Evolutionary conservation across 2,329 filamentous ascomycete genomes (phyloP), one percentile per base, ranked within the genome.

Genomic region (Phialophora macrospora): DNA sequence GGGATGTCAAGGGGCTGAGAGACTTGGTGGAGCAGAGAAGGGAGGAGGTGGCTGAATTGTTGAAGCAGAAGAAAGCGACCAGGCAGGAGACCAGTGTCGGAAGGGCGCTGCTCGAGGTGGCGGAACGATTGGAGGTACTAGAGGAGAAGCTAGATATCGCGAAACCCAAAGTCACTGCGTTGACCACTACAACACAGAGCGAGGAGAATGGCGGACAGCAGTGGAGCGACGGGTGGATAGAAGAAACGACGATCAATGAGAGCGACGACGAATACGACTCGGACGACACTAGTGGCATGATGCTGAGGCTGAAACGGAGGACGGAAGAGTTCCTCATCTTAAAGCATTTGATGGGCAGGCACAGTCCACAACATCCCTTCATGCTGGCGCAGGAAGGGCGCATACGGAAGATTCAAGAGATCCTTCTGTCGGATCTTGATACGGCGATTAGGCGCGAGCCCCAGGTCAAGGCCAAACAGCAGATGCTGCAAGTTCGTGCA

Each of bases 1-100:
- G 93, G 69, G 92, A 95, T 59, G 86, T 97, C 0, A 88, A 91
- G 70, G 88, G 88, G 57, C 84, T 98, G 56, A 88, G 87, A 74
- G 81, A 80, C 9, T 84, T 83, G 20, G 90, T 97, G 0, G 80
- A 82, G 7, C 83, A 85, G 65, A 84, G 89, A 68, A 87, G 86
- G 26, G 77, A 78, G 22, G 89, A 94, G 71, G 85, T 93, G 1
- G 81, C 82, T 44, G 77, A 75, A 3, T 77, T 93, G 59, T 81
- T 92, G 62, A 77, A 80, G n/a, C 88, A 96, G 76, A 85, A 93
- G 74, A 70, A 64, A 26, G 59, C 63, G 1, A 46, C 71, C 9
- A 54, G 55, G 30, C 78, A 79, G 12, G 82, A 88, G 58, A 88
- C 94, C 49, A 87, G 90, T 71, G 70, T 85, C 11, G 87, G 84